Evolutionary conservation across 202 grass and related monocot genomes (phyloP).

Genomic region (Schoenoplectus tabernaemontani): DNA sequence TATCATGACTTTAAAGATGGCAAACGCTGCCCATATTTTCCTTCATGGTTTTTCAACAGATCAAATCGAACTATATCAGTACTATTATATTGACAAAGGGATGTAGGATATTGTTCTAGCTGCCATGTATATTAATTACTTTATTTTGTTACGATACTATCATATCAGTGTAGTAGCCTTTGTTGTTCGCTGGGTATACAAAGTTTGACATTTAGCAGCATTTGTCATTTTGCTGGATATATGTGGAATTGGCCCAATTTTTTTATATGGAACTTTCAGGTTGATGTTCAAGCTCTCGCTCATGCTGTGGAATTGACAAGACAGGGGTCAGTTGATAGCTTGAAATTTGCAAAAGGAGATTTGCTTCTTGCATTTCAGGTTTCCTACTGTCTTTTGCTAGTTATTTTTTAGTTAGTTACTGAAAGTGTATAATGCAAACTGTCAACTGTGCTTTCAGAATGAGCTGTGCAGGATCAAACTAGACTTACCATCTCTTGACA

Average conservation of each 20-base stretch:
- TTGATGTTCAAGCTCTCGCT: constrained; percentile 96
- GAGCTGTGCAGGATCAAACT: constrained; percentile 93
- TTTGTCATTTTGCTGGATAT: neutral
- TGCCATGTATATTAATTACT: too few relatives aligned
- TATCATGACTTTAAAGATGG: neutral
- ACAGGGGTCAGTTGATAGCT: constrained; percentile 92
- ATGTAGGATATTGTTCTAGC: too few relatives aligned
- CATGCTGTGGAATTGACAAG: constrained; percentile 96
- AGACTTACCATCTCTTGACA: constrained; percentile 77
- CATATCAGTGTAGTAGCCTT: neutral
- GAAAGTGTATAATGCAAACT: constrained; percentile 22
- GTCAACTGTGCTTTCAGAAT: constrained; percentile 53
- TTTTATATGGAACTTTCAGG: constrained; percentile 33
- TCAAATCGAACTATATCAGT: too few relatives aligned
- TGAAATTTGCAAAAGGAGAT: constrained; percentile 97
- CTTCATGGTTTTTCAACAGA: neutral
- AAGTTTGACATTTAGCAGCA: constrained; percentile 27
- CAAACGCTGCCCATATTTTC: too few relatives aligned
- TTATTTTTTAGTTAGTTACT: too few relatives aligned
- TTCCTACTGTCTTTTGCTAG: constrained; percentile 16
- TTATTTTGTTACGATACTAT: too few relatives aligned
- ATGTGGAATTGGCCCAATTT: neutral
- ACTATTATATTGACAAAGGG: too few relatives aligned
- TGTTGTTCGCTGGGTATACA: constrained; percentile 8
- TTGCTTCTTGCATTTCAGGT: constrained; percentile 96